Evolutionary conservation across 2,329 filamentous ascomycete species (phyloP).

Genomic region (Aureobasidium musti): DNA sequence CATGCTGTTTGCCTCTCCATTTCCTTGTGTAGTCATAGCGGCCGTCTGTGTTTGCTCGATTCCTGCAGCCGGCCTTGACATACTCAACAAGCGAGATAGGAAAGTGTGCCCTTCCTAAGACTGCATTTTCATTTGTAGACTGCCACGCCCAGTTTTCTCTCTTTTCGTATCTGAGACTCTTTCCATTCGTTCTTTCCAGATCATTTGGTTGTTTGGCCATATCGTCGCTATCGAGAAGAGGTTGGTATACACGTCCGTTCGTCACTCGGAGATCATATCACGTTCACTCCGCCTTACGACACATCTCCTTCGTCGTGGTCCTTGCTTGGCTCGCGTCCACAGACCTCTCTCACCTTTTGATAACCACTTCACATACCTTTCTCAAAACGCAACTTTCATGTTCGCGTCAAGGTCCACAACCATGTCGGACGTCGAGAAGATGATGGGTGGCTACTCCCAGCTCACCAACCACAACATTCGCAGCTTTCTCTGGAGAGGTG

Average conservation of each 20-base stretch:
- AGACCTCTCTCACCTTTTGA: neutral
- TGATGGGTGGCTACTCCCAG: constrained; percentile 52
- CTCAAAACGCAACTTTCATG: neutral
- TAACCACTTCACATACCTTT: neutral
- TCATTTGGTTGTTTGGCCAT: neutral
- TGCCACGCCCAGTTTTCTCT: constrained; percentile 2
- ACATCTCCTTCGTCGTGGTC: neutral
- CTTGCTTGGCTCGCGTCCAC: neutral
- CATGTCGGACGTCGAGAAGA: constrained; percentile 53
- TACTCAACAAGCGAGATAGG: constrained; percentile 20
- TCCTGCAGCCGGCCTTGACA: constrained; percentile 23
- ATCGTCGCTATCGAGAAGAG: neutral
- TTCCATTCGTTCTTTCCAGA: constrained; percentile 12
- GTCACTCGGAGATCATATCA: neutral
- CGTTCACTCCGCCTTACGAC: neutral
- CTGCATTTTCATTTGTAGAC: constrained; percentile 14
- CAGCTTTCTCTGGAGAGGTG: constrained; percentile 65
- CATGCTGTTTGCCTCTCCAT: constrained; percentile 26
- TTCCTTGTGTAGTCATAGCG: constrained; percentile 25
- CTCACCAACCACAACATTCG: constrained; percentile 65
- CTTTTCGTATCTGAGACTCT: constrained; percentile 24
- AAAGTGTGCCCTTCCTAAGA: constrained; percentile 6
- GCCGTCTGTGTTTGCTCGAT: constrained; percentile 27
- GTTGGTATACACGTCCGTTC: neutral
- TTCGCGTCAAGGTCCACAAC: constrained; percentile 32